Evolutionary conservation across 2,329 filamentous ascomycete species (phyloP).

Genomic region (Pseudophaeomoniella oleicola): DNA sequence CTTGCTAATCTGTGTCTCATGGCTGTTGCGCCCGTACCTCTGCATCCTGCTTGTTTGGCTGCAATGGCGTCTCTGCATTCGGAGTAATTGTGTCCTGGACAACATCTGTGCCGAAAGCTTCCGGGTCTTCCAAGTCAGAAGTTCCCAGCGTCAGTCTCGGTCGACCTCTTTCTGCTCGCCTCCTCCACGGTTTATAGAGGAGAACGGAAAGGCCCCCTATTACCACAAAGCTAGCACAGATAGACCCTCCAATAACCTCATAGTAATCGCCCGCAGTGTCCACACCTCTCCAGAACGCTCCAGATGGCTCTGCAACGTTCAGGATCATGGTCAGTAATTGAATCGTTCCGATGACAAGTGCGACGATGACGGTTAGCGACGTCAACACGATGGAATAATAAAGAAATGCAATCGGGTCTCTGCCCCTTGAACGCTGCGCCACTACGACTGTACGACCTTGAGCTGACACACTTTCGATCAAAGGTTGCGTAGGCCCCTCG

Average conservation of each 20-base stretch:
- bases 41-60: no score
- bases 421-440: conserved; percentile 26
- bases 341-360: conserved; percentile 70
- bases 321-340: conserved; percentile 68
- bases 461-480: background rate
- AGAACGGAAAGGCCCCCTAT: conserved; percentile 61
- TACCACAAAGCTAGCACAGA: conserved; percentile 72
- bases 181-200: conserved; percentile 67
- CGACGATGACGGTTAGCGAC: conserved; percentile 66
- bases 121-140: no score
- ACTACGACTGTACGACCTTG: background rate
- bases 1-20: no score
- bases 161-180: conserved; percentile 32
- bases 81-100: no score
- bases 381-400: conserved; percentile 90
- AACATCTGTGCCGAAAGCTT: no score
- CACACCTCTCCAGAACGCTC: conserved; percentile 84
- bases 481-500: conserved; percentile 21
- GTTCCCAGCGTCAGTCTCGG: no score
- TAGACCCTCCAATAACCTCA: conserved; percentile 71
- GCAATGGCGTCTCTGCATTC: no score
- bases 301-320: conserved; percentile 57
- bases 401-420: conserved; percentile 74
- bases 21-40: no score
- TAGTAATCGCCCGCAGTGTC: conserved; percentile 63